Evolutionary conservation across 306 rosid species (phyloP).

Genomic region (Cicer chorassanicum): DNA sequence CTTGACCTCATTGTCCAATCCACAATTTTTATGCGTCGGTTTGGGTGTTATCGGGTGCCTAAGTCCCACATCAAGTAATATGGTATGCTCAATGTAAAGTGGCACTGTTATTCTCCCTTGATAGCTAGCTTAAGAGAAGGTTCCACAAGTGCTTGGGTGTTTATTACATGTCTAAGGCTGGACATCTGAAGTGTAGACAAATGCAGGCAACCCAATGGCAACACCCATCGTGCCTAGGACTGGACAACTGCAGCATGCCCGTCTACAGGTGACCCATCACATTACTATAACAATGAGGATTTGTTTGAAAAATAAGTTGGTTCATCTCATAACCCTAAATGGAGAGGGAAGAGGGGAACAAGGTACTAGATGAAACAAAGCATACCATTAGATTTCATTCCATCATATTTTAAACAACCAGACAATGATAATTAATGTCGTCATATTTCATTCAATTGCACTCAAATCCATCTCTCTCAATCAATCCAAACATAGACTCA

Average conservation of each 20-base stretch:
- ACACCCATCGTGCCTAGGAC: no score
- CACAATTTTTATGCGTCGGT: no score
- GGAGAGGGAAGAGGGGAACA: neutral
- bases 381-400: neutral
- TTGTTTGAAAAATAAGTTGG: neutral
- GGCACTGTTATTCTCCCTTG: no score
- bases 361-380: neutral
- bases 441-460: conserved; percentile 3
- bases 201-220: neutral
- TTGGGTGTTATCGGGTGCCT: no score
- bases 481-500: neutral
- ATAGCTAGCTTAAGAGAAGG: no score
- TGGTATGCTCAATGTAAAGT: no score
- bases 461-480: neutral
- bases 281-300: neutral
- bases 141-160: neutral
- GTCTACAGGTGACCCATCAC: no score
- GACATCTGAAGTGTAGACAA: neutral
- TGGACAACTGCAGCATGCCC: no score
- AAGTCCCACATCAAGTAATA: no score
- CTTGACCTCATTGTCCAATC: no score
- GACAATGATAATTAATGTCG: neutral
- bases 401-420: neutral
- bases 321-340: neutral
- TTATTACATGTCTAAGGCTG: neutral